Base-by-base conservation (phyloP, 768 basidiomycete species). In the Boletus insuetus region DNA sequence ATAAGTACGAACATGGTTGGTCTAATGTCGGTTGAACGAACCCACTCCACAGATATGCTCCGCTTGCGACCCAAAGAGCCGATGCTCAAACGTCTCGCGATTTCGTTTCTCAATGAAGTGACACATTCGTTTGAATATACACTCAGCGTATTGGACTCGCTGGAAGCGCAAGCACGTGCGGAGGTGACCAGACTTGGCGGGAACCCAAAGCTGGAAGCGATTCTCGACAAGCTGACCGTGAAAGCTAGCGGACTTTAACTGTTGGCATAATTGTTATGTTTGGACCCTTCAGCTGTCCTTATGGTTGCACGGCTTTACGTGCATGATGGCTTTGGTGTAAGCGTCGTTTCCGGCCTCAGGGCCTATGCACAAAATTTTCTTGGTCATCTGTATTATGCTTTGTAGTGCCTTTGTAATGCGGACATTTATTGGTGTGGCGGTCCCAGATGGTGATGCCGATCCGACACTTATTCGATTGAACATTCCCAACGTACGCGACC, bases 81-180 rank as follows among this genome's bases (percentile, higher is more conserved):
- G 2, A 89, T 89, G 0, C 78, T 93, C 39, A 98, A 98, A 69
- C 71, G 72, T 2, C 87, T 94, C 67, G 81, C 86, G 2, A 91
- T 98, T 51, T 72, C 79, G 17, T 94, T 95, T 67, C 82, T 98
- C 61, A 78, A 77, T 44, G 74, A 84, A 22, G 79, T 80, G 32
- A 98, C 94, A 0, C 79, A 82, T 44, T 94, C 94, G 0, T 97
- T 98, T 63, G 87, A 84, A 1, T 98, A 98, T 67, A 96, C 94
- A 0, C 73, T 85, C 8, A 70, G 73, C 0, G 92, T 96, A 2
- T 72, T 98, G 39, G 62, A 68, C 6, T 81, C 74, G 3, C 75
- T 98, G 16, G 87, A 91, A 59, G 65, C 61, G 12, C 90, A 93
- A 68, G 84, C 86, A 0, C 67, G 79, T 5, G 75, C 70, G 0